Evolutionary conservation across 2,329 filamentous ascomycete species (phyloP), one percentile per base, ranked within the genome.

Genomic region (Lecanicillium sp.): DNA sequence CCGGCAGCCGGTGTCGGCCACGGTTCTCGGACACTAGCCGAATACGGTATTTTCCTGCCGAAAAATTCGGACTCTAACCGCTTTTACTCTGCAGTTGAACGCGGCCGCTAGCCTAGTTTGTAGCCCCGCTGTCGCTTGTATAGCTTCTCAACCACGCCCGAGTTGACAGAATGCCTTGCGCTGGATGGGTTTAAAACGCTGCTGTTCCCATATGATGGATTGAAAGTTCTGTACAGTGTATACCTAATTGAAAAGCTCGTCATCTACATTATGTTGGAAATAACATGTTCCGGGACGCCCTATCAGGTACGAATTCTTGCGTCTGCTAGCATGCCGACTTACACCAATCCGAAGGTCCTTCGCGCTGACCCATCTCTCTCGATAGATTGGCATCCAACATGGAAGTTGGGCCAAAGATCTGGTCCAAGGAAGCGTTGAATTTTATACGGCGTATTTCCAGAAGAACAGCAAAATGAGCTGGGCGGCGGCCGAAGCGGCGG

Each of bases 231-330:
- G n/a, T n/a, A n/a, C n/a, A n/a, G n/a, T n/a, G n/a, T n/a, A n/a
- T 12, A 30, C n/a, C 17, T 30, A 30, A 5, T 28, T 28, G 17
- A 32, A 32, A 32, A 32, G 12, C 9, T n/a, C n/a, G n/a, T n/a
- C n/a, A n/a, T n/a, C n/a, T n/a, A 17, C 20, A 39, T 12, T 18
- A 30, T 40, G 37, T 30, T 40, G 13, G 25, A 40, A 34, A 31
- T 35, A 9, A 35, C 17, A 20, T 31, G 32, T 17, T 19, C 32
- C 13, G 17, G 37, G 18, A 35, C 32, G n/a, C 37, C 37, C n/a
- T 40, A 40, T 13, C 31, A 40, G 18, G 37, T 40, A 35, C 28
- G n/a, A 6, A 15, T 27, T 8, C 9, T n/a, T n/a, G n/a, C n/a
- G n/a, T n/a, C n/a, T n/a, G n/a, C 9, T 28, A 28, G 9, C 25